Conservation (phyloP, 805 yeast genomes). For the Wickerhamiella dianesei region DNA sequence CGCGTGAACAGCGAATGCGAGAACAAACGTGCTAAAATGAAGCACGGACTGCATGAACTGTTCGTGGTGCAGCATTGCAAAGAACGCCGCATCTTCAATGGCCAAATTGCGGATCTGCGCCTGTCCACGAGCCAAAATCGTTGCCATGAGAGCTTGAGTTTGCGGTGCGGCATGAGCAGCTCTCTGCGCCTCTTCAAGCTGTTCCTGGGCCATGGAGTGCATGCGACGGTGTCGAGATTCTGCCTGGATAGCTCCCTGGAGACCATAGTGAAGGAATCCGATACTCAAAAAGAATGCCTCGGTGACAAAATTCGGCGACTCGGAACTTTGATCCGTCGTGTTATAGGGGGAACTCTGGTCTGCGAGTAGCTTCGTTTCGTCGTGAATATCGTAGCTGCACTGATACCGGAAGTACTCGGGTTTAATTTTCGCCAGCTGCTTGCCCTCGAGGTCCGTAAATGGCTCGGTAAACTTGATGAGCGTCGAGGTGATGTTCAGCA, state of each 20-base stretch:
- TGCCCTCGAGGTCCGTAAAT: constrained; percentile 51
- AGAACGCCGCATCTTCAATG: constrained; percentile 34
- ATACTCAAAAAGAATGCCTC: constrained; percentile 73
- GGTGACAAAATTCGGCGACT: constrained; percentile 72
- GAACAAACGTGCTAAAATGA: constrained; percentile 65
- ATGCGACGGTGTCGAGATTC: constrained; percentile 20
- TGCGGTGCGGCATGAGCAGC: not conserved
- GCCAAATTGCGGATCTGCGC: not conserved
- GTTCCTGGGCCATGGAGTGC: constrained; percentile 29
- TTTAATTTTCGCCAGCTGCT: constrained; percentile 68
- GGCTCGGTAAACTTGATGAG: constrained; percentile 69
- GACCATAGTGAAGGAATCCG: constrained; percentile 74
- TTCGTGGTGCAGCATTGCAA: constrained; percentile 46
- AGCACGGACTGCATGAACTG: constrained; percentile 51
- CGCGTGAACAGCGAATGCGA: constrained; percentile 48
- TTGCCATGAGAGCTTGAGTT: not conserved
- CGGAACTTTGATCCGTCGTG: constrained; percentile 22
- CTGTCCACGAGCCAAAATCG: not conserved
- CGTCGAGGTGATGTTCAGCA: constrained; percentile 60
- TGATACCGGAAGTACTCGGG: constrained; percentile 47
- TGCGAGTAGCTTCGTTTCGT: constrained; percentile 74
- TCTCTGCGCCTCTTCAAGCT: not conserved
- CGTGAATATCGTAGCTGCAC: constrained; percentile 47
- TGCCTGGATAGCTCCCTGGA: constrained; percentile 58
- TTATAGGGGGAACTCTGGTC: constrained; percentile 48